These are phyloP conservation scores for Phalaenopsis aphrodite DNA, from an alignment of 106 monocot species.

Conservation along the genomic window DNA sequence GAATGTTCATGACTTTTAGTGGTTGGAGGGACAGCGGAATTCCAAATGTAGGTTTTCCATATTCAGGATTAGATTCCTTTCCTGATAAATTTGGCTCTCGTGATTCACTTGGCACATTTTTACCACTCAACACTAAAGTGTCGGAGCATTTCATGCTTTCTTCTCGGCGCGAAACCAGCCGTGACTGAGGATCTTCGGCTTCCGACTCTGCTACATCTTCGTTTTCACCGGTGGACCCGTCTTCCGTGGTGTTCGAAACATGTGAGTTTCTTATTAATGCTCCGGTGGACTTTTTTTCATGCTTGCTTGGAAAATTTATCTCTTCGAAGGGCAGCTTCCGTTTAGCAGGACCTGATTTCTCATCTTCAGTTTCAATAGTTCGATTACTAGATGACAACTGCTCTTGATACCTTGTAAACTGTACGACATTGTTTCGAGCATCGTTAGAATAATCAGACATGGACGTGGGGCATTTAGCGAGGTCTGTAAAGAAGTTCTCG, in stretches of 20 bases:
- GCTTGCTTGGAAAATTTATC: slow-evolving; percentile 44
- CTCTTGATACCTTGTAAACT: slow-evolving; percentile 32
- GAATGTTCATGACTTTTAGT: slow-evolving; percentile 21
- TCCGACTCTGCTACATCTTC: slow-evolving; percentile 78
- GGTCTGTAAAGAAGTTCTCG: slow-evolving; percentile 47
- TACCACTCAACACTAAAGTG: slow-evolving; percentile 23
- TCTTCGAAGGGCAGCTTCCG: slow-evolving; percentile 61
- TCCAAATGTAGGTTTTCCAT: slow-evolving; percentile 35
- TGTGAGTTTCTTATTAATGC: slow-evolving; percentile 29
- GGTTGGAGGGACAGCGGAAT: slow-evolving; percentile 49
- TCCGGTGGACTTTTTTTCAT: slow-evolving; percentile 27
- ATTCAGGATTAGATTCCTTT: slow-evolving; percentile 22
- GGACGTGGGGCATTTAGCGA: slow-evolving; percentile 23
- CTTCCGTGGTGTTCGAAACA: slow-evolving; percentile 45
- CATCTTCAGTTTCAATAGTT: slow-evolving; percentile 24
- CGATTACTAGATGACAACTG: slow-evolving; percentile 36
- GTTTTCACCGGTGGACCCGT: slow-evolving; percentile 61
- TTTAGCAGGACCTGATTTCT: slow-evolving; percentile 39
- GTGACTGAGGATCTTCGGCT: slow-evolving; percentile 66
- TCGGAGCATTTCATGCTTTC: slow-evolving; percentile 34
- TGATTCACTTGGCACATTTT: slow-evolving; percentile 17
- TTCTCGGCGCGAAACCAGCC: slow-evolving; percentile 42
- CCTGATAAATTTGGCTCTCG: slow-evolving; percentile 18
- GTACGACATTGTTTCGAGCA: slow-evolving; percentile 17
- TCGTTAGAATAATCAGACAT: slow-evolving; percentile 17